Percentiles rank a stretch among this genome's conserved stretches.
These are phyloP conservation scores for Artemisia annua DNA, from an alignment of 129 eudicot genomes.

Conservation along the genomic window DNA sequence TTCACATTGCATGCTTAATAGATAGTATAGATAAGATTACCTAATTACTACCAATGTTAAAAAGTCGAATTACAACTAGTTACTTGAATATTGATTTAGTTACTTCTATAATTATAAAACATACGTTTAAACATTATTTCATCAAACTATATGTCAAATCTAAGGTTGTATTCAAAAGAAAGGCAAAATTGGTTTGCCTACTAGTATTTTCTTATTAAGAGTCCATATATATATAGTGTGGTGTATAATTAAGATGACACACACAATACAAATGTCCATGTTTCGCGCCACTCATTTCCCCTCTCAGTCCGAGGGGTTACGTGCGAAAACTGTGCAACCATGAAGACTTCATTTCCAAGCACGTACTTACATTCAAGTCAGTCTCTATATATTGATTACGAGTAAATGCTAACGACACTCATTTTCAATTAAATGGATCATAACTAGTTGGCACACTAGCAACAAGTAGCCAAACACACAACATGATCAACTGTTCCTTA, in stretches of 20 bases:
- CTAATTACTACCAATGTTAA: no score
- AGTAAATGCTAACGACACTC: background rate
- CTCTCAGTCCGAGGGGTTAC: no score
- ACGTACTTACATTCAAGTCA: background rate
- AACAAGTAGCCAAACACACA: background rate
- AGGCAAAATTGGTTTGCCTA: constrained; percentile 17
- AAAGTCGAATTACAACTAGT: no score
- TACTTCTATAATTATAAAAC: background rate
- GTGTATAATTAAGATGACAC: constrained; percentile 23
- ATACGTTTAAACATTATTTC: background rate
- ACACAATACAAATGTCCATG: constrained; percentile 33
- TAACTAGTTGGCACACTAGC: background rate
- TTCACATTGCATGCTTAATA: no score
- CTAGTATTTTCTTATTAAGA: constrained; percentile 10
- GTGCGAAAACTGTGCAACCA: background rate
- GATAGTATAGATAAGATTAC: no score
- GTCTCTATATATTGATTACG: background rate
- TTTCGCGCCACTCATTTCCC: constrained; percentile 19
- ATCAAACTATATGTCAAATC: constrained; percentile 15
- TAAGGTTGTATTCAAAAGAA: background rate
- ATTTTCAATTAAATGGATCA: background rate
- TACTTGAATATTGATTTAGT: no score
- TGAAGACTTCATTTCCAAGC: constrained; percentile 19
- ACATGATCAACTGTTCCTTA: background rate
- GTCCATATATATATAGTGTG: background rate